phyloP scores from a whole-genome alignment of 805 yeast species.

The Yarrowia bubula region DNA sequence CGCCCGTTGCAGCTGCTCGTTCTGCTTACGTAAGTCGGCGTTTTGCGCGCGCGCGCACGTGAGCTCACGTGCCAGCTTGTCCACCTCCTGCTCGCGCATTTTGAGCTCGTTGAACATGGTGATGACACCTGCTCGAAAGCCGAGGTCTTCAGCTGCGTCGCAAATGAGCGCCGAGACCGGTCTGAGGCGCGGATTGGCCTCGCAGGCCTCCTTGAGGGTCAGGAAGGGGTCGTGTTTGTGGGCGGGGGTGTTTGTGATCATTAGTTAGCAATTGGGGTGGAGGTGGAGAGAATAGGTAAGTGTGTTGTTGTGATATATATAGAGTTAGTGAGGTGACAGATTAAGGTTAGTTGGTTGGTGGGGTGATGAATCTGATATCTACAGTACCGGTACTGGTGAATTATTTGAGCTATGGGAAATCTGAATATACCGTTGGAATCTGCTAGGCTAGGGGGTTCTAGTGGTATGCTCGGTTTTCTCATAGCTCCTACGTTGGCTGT shows the following conservation, averaged over 20 bases:
- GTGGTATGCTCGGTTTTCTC: no score
- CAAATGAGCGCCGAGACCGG: not conserved
- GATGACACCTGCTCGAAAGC: not conserved
- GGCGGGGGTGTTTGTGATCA: constrained; percentile 11
- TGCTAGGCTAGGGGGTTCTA: no score
- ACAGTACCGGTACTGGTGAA: no score
- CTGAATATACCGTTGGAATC: no score
- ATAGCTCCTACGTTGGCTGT: no score
- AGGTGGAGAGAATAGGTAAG: no score
- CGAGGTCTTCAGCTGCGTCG: constrained; percentile 3
- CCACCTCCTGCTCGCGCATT: constrained; percentile 1
- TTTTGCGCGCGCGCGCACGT: not conserved
- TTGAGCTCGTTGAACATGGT: constrained; percentile 11
- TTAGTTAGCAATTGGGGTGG: not conserved
- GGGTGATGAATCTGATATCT: no score
- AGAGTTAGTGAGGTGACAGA: not conserved
- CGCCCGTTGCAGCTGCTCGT: not conserved
- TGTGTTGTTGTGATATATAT: not conserved
- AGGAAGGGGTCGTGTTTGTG: not conserved
- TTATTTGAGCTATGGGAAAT: no score
- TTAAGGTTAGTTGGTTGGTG: not conserved
- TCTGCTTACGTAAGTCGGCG: not conserved
- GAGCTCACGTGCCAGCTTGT: not conserved
- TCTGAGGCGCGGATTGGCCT: constrained; percentile 12
- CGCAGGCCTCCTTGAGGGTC: constrained; percentile 7